Evolutionary conservation across 2,329 filamentous ascomycete genomes (phyloP).

Genomic region (Exophiala sp.): DNA sequence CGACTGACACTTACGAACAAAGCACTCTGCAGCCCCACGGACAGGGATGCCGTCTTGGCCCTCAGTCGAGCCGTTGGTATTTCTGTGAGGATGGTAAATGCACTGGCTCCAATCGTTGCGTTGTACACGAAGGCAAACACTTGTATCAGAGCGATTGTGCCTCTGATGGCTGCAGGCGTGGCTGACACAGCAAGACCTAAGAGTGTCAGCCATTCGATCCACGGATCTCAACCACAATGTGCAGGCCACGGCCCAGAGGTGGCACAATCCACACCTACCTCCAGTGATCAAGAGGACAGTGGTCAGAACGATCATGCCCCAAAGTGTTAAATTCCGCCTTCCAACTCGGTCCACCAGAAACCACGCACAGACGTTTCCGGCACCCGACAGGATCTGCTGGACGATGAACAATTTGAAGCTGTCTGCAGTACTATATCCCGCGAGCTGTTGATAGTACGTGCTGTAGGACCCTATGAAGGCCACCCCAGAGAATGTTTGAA

Average conservation of each 20-base stretch:
- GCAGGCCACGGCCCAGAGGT: background rate
- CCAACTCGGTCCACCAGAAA: constrained; percentile 39
- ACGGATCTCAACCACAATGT: background rate
- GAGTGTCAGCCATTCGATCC: background rate
- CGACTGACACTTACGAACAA: constrained; percentile 13
- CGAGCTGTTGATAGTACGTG: constrained; percentile 45
- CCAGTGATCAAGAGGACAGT: constrained; percentile 42
- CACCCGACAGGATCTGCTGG: constrained; percentile 39
- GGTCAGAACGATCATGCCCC: constrained; percentile 35
- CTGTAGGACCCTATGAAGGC: constrained; percentile 38
- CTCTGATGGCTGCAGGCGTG: constrained; percentile 11
- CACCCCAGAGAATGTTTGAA: constrained; percentile 37
- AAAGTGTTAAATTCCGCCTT: constrained; percentile 37
- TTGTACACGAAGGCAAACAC: constrained; percentile 41
- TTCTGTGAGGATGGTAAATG: constrained; percentile 39
- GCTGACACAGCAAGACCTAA: constrained; percentile 29
- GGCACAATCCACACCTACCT: constrained; percentile 20
- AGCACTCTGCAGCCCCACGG: constrained; percentile 12
- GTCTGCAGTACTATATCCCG: constrained; percentile 37
- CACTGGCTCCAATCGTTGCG: constrained; percentile 41
- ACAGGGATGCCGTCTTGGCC: constrained; percentile 36
- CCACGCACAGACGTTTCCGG: constrained; percentile 42
- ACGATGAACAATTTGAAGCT: constrained; percentile 41
- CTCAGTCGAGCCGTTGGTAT: constrained; percentile 39
- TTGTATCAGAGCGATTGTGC: constrained; percentile 35